phyloP scores from a whole-genome alignment of 345 rosid species.

The Citrus glauca region DNA sequence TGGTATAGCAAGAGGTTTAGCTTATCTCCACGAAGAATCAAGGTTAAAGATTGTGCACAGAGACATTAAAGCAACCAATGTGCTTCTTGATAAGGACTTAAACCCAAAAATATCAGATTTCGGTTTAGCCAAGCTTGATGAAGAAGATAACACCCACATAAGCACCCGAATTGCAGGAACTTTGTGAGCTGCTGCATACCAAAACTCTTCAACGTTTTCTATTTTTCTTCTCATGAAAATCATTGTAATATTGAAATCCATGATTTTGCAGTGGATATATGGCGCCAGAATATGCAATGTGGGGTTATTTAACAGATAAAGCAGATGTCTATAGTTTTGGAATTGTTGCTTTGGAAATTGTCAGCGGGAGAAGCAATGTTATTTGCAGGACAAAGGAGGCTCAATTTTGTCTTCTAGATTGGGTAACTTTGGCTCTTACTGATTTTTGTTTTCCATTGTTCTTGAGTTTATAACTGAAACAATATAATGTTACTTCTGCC shows the following conservation, averaged over 20 bases:
- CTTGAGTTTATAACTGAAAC: too few relatives aligned
- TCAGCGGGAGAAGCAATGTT: slow-evolving; percentile 10
- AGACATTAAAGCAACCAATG: too few relatives aligned
- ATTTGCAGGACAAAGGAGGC: not conserved
- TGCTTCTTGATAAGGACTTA: too few relatives aligned
- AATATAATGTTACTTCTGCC: not conserved
- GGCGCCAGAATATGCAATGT: slow-evolving; percentile 21
- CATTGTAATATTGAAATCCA: too few relatives aligned
- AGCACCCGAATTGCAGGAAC: too few relatives aligned
- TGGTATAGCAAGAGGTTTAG: slow-evolving; percentile 65
- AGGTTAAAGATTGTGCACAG: not conserved
- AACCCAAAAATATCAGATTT: too few relatives aligned
- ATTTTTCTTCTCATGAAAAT: too few relatives aligned
- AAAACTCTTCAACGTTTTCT: too few relatives aligned
- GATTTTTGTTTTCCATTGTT: too few relatives aligned
- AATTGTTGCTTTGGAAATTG: slow-evolving; percentile 28
- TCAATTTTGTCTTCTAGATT: slow-evolving; percentile 23
- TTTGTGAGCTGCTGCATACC: too few relatives aligned
- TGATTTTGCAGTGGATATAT: slow-evolving; percentile 19
- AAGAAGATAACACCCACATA: too few relatives aligned
- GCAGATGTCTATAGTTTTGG: slow-evolving; percentile 41
- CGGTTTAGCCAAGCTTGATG: too few relatives aligned
- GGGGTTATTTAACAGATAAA: slow-evolving; percentile 32
- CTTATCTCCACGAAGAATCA: slow-evolving; percentile 61
- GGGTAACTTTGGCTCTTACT: slow-evolving; percentile 18